A percentile compares a stretch with the other conserved stretches of the same genome.
These are phyloP conservation scores for Thelonectria olida DNA, from an alignment of 2,329 filamentous ascomycete species.

Conservation along the genomic window DNA sequence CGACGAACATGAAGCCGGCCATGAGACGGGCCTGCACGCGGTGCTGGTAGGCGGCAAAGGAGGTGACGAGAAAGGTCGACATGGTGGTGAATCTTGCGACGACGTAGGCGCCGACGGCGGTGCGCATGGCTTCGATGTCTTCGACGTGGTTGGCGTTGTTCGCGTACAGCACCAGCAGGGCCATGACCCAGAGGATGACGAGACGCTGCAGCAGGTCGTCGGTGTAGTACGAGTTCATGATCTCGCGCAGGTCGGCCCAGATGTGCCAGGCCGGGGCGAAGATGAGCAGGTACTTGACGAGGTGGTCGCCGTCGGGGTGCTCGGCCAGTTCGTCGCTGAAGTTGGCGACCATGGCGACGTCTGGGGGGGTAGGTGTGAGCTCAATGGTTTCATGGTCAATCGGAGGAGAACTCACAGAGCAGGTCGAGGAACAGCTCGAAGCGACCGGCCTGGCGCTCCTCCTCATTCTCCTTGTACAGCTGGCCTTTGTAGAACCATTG, in stretches of 20 bases:
- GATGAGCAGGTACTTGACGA: constrained; percentile 59
- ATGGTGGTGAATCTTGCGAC: constrained; percentile 53
- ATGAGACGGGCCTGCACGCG: constrained; percentile 55
- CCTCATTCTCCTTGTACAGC: constrained; percentile 52
- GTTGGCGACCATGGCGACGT: constrained; percentile 59
- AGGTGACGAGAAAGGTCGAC: constrained; percentile 52
- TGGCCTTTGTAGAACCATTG: constrained; percentile 57
- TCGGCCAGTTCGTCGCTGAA: constrained; percentile 59
- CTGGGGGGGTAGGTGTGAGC: constrained; percentile 35
- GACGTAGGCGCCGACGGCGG: constrained; percentile 57
- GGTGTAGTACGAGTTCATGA: constrained; percentile 63
- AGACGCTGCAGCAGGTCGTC: constrained; percentile 58
- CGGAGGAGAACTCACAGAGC: constrained; percentile 46
- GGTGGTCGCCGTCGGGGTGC: constrained; percentile 52
- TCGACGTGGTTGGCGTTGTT: constrained; percentile 57
- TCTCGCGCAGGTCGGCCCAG: constrained; percentile 59
- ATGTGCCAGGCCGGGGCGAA: constrained; percentile 60
- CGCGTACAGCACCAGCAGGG: constrained; percentile 56
- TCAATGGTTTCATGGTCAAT: not conserved
- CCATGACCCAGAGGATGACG: constrained; percentile 61
- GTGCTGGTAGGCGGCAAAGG: constrained; percentile 58
- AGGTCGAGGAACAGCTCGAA: constrained; percentile 62
- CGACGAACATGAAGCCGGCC: constrained; percentile 52
- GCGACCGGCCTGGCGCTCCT: constrained; percentile 55
- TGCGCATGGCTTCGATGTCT: constrained; percentile 54